Evolutionary conservation across 2,329 filamentous ascomycete species (phyloP).

Genomic region (Trichoderma cornu-damae): DNA sequence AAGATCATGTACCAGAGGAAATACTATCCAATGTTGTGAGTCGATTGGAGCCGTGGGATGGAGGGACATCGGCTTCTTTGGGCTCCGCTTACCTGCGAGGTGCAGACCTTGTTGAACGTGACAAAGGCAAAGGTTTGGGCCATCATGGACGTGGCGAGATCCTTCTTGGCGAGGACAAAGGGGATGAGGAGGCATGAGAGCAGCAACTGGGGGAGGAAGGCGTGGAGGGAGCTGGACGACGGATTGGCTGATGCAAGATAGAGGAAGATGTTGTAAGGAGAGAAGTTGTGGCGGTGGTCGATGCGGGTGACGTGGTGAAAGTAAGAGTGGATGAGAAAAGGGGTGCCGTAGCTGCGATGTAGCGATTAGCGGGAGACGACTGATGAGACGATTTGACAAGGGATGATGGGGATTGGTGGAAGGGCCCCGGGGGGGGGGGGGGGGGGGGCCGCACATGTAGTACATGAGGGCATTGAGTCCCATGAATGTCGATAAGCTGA

Average conservation of each 20-base stretch:
- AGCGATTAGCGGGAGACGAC: not conserved
- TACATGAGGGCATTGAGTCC: constrained; percentile 77
- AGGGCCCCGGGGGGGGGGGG: not conserved
- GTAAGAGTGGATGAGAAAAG: constrained; percentile 86
- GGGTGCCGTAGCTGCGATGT: constrained; percentile 61
- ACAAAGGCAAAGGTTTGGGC: constrained; percentile 97
- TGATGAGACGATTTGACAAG: not conserved
- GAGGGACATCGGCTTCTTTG: not conserved
- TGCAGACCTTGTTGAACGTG: constrained; percentile 98
- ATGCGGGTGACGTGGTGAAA: constrained; percentile 88
- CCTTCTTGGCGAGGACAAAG: constrained; percentile 69
- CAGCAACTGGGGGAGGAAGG: constrained; percentile 82
- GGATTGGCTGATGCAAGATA: constrained; percentile 72
- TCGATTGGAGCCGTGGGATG: not conserved
- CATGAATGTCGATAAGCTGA: constrained; percentile 68
- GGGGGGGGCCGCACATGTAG: constrained; percentile 48
- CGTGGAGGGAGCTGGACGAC: constrained; percentile 42
- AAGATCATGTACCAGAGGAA: constrained; percentile 98
- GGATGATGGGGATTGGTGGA: not conserved
- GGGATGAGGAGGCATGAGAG: constrained; percentile 75
- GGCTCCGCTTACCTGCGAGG: constrained; percentile 68
- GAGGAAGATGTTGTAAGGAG: constrained; percentile 86
- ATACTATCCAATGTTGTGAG: constrained; percentile 54
- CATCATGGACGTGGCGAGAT: constrained; percentile 79
- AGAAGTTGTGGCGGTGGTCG: constrained; percentile 98